Conservation (phyloP, 495 filamentous ascomycete species). For the Podospora australis region DNA sequence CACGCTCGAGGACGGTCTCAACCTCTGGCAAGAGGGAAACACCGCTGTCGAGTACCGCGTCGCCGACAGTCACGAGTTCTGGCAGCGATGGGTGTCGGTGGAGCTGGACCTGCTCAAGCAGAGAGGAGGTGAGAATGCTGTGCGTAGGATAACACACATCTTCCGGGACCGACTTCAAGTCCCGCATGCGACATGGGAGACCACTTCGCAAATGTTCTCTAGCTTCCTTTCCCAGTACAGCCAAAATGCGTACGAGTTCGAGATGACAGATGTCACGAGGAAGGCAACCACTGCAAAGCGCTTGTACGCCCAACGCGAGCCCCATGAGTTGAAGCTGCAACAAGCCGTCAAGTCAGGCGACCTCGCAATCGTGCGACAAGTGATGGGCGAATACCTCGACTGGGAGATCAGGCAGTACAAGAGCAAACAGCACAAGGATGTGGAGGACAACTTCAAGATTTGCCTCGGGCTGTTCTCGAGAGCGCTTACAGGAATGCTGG, state of each 20-base stretch:
- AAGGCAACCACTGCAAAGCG: conserved; percentile 62
- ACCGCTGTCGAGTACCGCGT: conserved; percentile 75
- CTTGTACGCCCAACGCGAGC: conserved; percentile 61
- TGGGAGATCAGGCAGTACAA: conserved; percentile 66
- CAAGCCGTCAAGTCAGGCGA: conserved; percentile 55
- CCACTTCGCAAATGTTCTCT: conserved; percentile 78
- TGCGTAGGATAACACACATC: conserved; percentile 58
- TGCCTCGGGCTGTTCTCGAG: conserved; percentile 73
- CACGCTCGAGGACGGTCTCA: conserved; percentile 63
- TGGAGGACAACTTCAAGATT: conserved; percentile 47
- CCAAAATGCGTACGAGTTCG: conserved; percentile 64
- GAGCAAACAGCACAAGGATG: conserved; percentile 38
- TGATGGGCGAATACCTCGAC: conserved; percentile 70
- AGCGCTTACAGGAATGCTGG: conserved; percentile 58
- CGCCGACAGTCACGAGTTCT: conserved; percentile 79
- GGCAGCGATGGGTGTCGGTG: conserved; percentile 71
- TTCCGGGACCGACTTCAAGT: conserved; percentile 68
- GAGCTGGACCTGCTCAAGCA: conserved; percentile 50
- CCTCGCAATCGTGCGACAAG: conserved; percentile 46
- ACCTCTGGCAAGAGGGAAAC: conserved; percentile 72
- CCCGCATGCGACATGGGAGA: conserved; percentile 79
- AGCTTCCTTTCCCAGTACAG: conserved; percentile 74
- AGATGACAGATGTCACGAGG: conserved; percentile 66
- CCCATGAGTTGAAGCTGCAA: conserved; percentile 61
- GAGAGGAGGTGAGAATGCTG: conserved; percentile 48